phyloP scores from a whole-genome alignment of 495 filamentous ascomycete species.

The Trichoderma reesei region DNA sequence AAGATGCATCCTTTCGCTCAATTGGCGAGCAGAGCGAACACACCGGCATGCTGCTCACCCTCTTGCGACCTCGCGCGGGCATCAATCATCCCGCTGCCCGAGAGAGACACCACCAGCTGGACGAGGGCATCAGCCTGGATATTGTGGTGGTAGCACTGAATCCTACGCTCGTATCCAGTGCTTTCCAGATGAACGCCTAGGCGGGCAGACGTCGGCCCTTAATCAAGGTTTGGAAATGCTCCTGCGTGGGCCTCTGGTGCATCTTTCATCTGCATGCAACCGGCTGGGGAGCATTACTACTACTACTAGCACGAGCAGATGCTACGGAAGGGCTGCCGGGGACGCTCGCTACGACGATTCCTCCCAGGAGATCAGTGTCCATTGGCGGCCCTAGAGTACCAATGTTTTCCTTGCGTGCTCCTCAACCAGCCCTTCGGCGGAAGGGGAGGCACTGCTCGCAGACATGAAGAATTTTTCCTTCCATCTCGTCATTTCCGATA shows the following conservation, averaged over 20 bases:
- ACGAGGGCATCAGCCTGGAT: background rate
- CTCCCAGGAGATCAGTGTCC: background rate
- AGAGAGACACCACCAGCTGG: background rate
- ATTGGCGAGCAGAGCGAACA: background rate
- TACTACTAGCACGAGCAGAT: background rate
- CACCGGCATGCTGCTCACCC: background rate
- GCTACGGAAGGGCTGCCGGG: background rate
- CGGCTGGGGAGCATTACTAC: background rate
- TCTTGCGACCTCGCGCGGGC: constrained; percentile 1
- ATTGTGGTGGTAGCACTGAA: background rate
- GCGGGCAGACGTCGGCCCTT: constrained; percentile 3
- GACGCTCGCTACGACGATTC: no score
- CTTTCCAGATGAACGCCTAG: background rate
- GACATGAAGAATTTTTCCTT: background rate
- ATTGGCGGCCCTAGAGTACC: background rate
- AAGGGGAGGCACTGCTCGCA: background rate
- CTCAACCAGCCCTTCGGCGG: background rate
- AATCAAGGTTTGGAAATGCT: background rate
- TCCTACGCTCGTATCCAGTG: background rate
- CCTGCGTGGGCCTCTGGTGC: background rate
- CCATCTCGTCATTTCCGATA: background rate
- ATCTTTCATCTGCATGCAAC: constrained; percentile 2
- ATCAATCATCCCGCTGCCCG: background rate
- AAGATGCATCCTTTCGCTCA: no score
- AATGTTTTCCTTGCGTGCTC: background rate